Evolutionary conservation across 1,284 basidiomycete species (phyloP), one percentile per base, ranked within the genome.

Genomic region (Cronartium ribicola): DNA sequence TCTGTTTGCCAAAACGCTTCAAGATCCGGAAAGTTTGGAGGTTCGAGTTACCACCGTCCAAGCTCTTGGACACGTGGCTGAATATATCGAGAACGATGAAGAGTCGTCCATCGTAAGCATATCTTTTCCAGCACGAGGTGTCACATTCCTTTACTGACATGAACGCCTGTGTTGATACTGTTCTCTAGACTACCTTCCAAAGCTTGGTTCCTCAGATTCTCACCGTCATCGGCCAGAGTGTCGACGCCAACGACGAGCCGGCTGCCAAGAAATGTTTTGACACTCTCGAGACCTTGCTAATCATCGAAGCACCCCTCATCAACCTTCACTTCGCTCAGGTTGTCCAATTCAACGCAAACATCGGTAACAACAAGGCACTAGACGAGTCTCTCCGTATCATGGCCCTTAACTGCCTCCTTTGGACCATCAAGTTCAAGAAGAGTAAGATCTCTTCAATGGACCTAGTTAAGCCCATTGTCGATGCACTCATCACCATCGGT

Each of bases 371-470:
- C 85, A 86, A 86, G 77, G 84, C 85, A 29, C 88, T 90, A 79
- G 91, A 94, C 65, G 84, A 85, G 76, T 91, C 91, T 66, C 87
- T 97, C 76, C 90, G 96, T 76, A 87, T 94, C 76, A 90, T 96
- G 81, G 89, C 91, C 37, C 87, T 98, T 75, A 98, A 98, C 81
- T 91, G 92, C 22, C 87, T 99, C 43, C 91, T 93, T 80, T 98
- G 95, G 95, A 93, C 90, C 64, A 89, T 96, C 75, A 90, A 91
- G 84, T 95, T 95, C 84, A 98, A 98, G 88, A 97, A 96, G 84
- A 90, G 90, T 76, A 96, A 95, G 83, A 88, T 99, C 55, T 93
- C 97, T 83, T 87, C 87, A 78, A 86, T 94, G 76, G 87, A 88
- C 80, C 86, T 99, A 67, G 92, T 92, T 20, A 88, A 88, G 76